Evolutionary conservation across 2,329 filamentous ascomycete species (phyloP).

Genomic region (Hypoxylon sp.): DNA sequence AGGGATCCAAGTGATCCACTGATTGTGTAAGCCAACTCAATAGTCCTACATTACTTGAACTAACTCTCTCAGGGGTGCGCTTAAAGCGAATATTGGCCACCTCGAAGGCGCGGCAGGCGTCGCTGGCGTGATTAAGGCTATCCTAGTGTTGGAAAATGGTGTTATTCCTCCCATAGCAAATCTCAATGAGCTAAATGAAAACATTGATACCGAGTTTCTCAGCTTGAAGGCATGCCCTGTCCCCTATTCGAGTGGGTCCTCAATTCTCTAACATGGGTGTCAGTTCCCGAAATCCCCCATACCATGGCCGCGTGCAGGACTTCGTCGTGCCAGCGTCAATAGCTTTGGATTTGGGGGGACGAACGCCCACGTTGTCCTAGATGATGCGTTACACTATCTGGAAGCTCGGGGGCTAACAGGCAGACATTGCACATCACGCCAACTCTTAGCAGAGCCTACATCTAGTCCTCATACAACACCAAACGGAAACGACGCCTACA

Average conservation of each 20-base stretch:
- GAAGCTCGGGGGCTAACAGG: slow-evolving; percentile 19
- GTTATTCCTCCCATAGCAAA: slow-evolving; percentile 22
- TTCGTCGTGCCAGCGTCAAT: slow-evolving; percentile 50
- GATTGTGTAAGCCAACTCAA: slow-evolving; percentile 4
- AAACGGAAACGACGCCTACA: too few species aligned
- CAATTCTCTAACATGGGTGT: not conserved
- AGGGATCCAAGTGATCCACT: slow-evolving; percentile 27
- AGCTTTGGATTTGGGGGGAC: slow-evolving; percentile 49
- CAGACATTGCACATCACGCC: slow-evolving; percentile 33
- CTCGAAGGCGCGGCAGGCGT: slow-evolving; percentile 32
- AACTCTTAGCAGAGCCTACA: not conserved
- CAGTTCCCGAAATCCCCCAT: slow-evolving; percentile 15
- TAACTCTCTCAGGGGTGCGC: not conserved
- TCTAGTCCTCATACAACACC: not conserved
- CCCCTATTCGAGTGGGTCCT: too few species aligned
- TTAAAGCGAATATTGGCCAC: slow-evolving; percentile 41
- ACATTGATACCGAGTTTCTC: slow-evolving; percentile 14
- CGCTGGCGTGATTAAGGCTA: slow-evolving; percentile 31
- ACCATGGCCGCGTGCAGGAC: slow-evolving; percentile 54
- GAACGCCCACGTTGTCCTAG: slow-evolving; percentile 47
- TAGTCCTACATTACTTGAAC: not conserved
- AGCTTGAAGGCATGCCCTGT: too few species aligned
- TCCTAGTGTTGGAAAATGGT: slow-evolving; percentile 23
- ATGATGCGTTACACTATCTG: slow-evolving; percentile 46
- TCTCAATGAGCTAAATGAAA: slow-evolving; percentile 22